These are phyloP conservation scores for Heliocybe sulcata DNA, from an alignment of 1,284 basidiomycete genomes.

Conservation along the genomic window DNA sequence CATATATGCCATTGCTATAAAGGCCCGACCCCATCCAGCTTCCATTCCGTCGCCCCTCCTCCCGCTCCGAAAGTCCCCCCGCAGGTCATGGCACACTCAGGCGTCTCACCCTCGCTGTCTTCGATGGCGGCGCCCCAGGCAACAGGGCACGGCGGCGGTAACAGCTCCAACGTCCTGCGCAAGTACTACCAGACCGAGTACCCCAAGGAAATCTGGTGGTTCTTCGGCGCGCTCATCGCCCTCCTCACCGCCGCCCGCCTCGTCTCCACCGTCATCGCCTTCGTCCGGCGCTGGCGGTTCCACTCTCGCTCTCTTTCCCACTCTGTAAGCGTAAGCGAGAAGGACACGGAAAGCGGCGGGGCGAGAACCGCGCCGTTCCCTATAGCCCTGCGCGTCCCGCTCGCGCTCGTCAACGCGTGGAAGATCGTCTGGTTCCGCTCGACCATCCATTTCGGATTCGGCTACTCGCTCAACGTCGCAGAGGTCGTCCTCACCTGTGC, in stretches of 20 bases:
- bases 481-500: not conserved
- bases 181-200: not conserved
- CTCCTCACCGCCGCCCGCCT: not conserved
- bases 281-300: not conserved
- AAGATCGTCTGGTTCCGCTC: slow-evolving; percentile 1
- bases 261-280: not conserved
- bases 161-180: not conserved
- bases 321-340: too few relatives aligned
- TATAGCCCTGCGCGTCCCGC: not conserved
- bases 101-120: too few relatives aligned
- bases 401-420: not conserved
- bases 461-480: not conserved
- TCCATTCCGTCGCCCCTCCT: too few relatives aligned
- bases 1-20: too few relatives aligned
- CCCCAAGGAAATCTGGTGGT: not conserved
- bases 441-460: not conserved
- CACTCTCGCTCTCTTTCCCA: not conserved
- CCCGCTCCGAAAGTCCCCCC: too few relatives aligned
- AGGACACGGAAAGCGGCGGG: not conserved
- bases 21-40: too few relatives aligned
- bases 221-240: not conserved
- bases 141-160: too few relatives aligned
- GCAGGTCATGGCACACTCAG: too few relatives aligned
- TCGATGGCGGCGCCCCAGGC: too few relatives aligned
- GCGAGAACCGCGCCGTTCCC: not conserved